Percentiles rank a stretch among this genome's conserved stretches.
These are phyloP conservation scores for Venturia pyrina DNA, from an alignment of 2,329 filamentous ascomycete genomes.

Conservation along the genomic window DNA sequence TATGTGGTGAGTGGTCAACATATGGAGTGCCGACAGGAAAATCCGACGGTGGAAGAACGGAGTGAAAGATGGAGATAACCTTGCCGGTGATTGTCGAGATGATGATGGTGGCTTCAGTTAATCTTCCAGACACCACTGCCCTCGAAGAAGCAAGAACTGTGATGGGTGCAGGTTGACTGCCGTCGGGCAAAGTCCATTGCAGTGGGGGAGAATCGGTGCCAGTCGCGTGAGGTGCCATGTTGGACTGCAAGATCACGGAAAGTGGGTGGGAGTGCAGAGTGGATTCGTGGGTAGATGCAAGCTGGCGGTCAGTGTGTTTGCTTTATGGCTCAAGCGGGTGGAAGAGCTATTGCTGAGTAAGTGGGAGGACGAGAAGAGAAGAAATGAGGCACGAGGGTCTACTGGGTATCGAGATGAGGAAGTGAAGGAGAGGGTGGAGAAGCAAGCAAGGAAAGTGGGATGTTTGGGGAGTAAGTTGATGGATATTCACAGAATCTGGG, in stretches of 20 bases:
- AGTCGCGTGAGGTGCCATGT: slow-evolving; percentile 16
- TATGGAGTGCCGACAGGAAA: slow-evolving; percentile 69
- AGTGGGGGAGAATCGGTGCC: slow-evolving; percentile 9
- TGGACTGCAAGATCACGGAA: background rate
- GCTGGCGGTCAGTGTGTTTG: background rate
- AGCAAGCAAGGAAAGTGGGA: slow-evolving; percentile 1
- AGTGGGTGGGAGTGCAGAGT: background rate
- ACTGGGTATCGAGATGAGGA: background rate
- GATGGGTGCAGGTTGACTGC: slow-evolving; percentile 34
- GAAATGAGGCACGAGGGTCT: background rate
- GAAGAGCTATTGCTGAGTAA: background rate
- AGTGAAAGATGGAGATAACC: slow-evolving; percentile 65
- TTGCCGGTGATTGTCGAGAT: slow-evolving; percentile 73
- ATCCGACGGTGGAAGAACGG: slow-evolving; percentile 60
- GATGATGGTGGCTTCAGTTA: slow-evolving; percentile 75
- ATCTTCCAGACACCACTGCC: slow-evolving; percentile 64
- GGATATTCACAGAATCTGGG: background rate
- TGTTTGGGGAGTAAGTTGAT: background rate
- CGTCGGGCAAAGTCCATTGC: background rate
- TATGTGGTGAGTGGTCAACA: slow-evolving; percentile 71
- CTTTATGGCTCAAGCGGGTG: background rate
- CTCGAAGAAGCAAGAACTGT: slow-evolving; percentile 76
- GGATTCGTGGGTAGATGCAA: background rate
- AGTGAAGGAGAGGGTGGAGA: background rate
- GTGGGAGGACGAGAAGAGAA: background rate